Percentiles rank a stretch among this genome's conserved stretches.
These are phyloP conservation scores for Colletotrichum filicis DNA, from an alignment of 2,329 filamentous ascomycete species.

Conservation along the genomic window DNA sequence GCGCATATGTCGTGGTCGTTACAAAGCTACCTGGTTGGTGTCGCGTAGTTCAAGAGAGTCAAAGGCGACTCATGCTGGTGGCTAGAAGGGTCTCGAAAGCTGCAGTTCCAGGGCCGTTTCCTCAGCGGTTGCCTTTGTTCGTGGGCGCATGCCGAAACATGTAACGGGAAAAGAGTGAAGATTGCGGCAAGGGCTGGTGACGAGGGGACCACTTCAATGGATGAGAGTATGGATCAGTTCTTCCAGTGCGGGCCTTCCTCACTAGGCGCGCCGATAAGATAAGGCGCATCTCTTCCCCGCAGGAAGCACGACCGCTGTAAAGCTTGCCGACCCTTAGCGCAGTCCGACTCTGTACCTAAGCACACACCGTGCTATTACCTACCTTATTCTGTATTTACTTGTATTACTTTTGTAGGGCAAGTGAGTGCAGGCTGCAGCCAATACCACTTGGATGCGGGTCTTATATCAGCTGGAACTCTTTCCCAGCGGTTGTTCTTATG, in stretches of 20 bases:
- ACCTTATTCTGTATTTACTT: neutral
- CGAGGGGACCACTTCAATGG: conserved; percentile 22
- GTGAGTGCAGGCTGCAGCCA: too few species aligned
- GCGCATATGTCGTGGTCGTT: conserved; percentile 26
- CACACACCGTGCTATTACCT: neutral
- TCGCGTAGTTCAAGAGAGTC: conserved; percentile 30
- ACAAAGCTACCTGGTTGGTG: conserved; percentile 19
- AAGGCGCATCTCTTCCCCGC: conserved; percentile 25
- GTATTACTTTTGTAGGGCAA: too few species aligned
- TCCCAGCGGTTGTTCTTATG: too few species aligned
- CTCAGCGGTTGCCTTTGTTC: conserved; percentile 22
- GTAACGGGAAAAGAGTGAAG: conserved; percentile 11
- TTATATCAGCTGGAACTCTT: too few species aligned
- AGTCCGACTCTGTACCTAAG: neutral
- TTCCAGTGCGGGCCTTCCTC: conserved; percentile 3
- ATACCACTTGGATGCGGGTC: too few species aligned
- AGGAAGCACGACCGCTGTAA: conserved; percentile 17
- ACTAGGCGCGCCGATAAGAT: conserved; percentile 27
- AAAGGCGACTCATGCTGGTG: conserved; percentile 22
- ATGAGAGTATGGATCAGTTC: neutral
- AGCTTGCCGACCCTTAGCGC: conserved; percentile 16
- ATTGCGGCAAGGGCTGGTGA: conserved; percentile 26
- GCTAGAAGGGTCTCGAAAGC: neutral
- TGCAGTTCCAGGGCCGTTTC: conserved; percentile 10
- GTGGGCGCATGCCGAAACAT: conserved; percentile 28